Evolutionary conservation across 225 moss, liverwort and hornwort species (phyloP), one percentile per base, ranked within the genome.

Genomic region (Sphagnum contortum): DNA sequence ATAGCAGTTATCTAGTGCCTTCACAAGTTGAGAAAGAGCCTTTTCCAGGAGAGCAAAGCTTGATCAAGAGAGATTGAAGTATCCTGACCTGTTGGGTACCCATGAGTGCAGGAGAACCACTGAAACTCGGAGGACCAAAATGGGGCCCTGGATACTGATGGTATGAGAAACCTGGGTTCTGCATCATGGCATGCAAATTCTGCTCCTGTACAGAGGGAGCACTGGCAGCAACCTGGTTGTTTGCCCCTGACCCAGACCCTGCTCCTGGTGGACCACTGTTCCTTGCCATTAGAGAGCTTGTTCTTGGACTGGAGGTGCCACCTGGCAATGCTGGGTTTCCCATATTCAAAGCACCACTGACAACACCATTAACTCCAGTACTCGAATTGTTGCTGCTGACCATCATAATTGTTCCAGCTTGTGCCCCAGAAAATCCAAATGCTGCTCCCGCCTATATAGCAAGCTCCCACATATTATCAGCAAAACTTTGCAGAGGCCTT

Each of bases 121-220:
- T 75, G 64, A 85, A 89, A 68, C 81, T 58, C 6, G 86, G 70
- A 8, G 85, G 59, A 8, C 88, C 88, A 46, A 88, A 90, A 48
- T 79, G 94, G 64, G 83, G 81, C 47, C 55, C 75, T 61, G 66
- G 84, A 72, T 75, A 92, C 86, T 2, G 80, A 2, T 29, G 29
- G 71, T 50, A 92, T 8, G 95, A 83, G 55, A 86, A 91, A 50
- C 60, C 76, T 13, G 81, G 78, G 55, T 81, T 77, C 70, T 91
- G 91, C 81, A 96, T 78, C 64, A 96, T 76, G 66, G 89, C 89
- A 70, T 91, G 91, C 66, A 94, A 72, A 10, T 88, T 88, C 70
- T 92, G 95, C 6, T 89, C 94, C 51, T 91, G 94, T 50, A 74
- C 79, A 0, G 74, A 76, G 57, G 77, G 77, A 12, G 87, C 75